Evolutionary conservation across 345 rosid genomes (phyloP), one percentile per base, ranked within the genome.

Genomic region (Abelmoschus esculentus): DNA sequence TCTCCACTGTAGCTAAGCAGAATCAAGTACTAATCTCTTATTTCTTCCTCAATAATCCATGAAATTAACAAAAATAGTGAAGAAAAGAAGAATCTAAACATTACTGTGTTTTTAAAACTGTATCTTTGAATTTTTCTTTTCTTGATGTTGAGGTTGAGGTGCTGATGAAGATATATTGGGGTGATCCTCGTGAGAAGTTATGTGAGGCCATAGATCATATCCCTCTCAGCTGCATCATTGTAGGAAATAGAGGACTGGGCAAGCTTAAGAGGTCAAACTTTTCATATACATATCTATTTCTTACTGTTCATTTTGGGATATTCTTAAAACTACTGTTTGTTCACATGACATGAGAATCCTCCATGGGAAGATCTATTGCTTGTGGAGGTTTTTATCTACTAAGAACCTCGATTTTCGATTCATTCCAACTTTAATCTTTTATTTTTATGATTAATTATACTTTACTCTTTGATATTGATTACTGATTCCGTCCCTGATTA

Each of bases 241-340:
- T 86, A 0, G 90, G 93, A 44, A 86, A 85, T 79, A 79, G 93
- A 79, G 93, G 89, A 8, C 86, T 88, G 47, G 87, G 93, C 81
- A 84, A 69, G 44, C 59, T 88, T 65, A 83, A 84, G 84, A 84
- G 93, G 93, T 88, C 63, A 31, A 64, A n/a, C 26, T n/a, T 14
- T 60, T 22, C 42, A 28, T 64, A 36, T 40, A 2, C 19, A 15
- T 56, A 3, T 70, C 26, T 58, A 60, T 44, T 65, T 22, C 19
- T 58, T 58, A 12, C 38, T 5, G 28, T 4, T 4, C 40, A 36
- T 31, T 31, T 31, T 31, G 32, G 32, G 5, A 31, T 31, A 31
- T 31, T 31, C 32, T 31, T 31, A 31, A 22, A 22, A 22, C 26
- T 22, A 22, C 26, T 22, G 26, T 22, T 22, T 22, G 1, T 22